A percentile compares a stretch with the other conserved stretches of the same genome.
Evolutionary conservation across 495 filamentous ascomycete genomes (phyloP).

Genomic region (Aspergillus avenaceus): DNA sequence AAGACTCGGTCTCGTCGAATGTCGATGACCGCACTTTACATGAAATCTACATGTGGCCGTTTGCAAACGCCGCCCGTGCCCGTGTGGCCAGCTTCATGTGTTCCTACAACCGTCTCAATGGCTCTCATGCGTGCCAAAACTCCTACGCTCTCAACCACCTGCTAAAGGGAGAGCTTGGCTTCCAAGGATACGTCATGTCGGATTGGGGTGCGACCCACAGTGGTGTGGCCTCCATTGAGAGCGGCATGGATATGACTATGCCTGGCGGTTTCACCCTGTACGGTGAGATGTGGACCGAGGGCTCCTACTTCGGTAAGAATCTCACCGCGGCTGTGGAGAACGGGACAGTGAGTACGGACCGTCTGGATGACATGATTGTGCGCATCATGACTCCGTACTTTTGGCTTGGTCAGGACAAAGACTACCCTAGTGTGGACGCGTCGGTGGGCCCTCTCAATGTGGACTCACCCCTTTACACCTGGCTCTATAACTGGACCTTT

Average conservation of each 20-base stretch:
- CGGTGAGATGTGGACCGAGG: conserved; percentile 59
- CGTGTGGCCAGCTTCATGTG: conserved; percentile 63
- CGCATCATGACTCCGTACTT: conserved; percentile 55
- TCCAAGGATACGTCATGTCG: conserved; percentile 61
- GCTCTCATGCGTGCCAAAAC: conserved; percentile 62
- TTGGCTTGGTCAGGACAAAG: conserved; percentile 45
- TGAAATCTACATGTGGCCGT: conserved; percentile 79
- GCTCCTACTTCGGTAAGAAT: conserved; percentile 19
- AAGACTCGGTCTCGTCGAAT: conserved; percentile 53
- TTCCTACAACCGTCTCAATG: conserved; percentile 65
- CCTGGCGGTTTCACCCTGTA: conserved; percentile 35
- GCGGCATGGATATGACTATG: conserved; percentile 62
- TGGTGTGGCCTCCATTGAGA: conserved; percentile 47
- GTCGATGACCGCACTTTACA: conserved; percentile 71
- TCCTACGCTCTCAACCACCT: conserved; percentile 57
- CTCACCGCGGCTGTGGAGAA: conserved; percentile 42
- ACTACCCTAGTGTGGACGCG: conserved; percentile 43
- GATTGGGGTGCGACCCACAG: conserved; percentile 63
- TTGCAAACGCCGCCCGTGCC: conserved; percentile 61
- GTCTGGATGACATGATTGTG: conserved; percentile 53
- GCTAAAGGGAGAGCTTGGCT: conserved; percentile 63
- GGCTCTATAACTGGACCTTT: conserved; percentile 45
- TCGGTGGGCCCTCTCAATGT: conserved; percentile 58
- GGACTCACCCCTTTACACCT: conserved; percentile 61
- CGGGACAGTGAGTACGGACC: conserved; percentile 34